Evolutionary conservation across 148 eudicot genomes (phyloP).

Genomic region (Chenopodium berlandieri): DNA sequence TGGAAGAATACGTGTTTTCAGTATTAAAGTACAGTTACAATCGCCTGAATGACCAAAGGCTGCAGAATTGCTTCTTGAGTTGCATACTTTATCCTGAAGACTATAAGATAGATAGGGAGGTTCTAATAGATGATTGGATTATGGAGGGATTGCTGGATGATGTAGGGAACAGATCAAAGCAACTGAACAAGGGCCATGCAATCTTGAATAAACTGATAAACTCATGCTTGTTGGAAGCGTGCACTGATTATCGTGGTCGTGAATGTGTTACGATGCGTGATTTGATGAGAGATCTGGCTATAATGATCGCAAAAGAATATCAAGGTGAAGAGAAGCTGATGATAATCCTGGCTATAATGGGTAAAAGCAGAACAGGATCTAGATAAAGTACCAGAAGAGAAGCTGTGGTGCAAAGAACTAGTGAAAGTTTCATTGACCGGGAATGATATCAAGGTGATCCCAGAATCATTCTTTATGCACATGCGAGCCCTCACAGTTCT

Average conservation of each 20-base stretch:
- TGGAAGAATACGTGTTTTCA: constrained; percentile 16
- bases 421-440: constrained; percentile 28
- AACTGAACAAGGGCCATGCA: constrained; percentile 25
- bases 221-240: too few relatives aligned
- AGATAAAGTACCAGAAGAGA: not conserved
- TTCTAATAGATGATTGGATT: constrained; percentile 26
- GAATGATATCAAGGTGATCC: constrained; percentile 11
- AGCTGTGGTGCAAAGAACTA: constrained; percentile 29
- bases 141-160: constrained; percentile 30
- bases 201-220: constrained; percentile 20
- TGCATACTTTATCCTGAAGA: constrained; percentile 35
- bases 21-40: constrained; percentile 27
- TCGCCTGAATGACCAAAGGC: not conserved
- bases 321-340: too few relatives aligned
- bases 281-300: constrained; percentile 13
- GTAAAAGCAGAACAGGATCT: constrained; percentile 4
- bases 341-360: too few relatives aligned
- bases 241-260: too few relatives aligned
- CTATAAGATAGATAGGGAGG: constrained; percentile 1
- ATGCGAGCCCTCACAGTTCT: constrained; percentile 29
- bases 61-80: constrained; percentile 29
- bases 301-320: not conserved
- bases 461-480: constrained; percentile 20
- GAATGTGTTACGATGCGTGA: constrained; percentile 21
- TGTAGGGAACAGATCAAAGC: constrained; percentile 9